Evolutionary conservation across 306 rosid species (phyloP).

Genomic region (Glycine latifolia): DNA sequence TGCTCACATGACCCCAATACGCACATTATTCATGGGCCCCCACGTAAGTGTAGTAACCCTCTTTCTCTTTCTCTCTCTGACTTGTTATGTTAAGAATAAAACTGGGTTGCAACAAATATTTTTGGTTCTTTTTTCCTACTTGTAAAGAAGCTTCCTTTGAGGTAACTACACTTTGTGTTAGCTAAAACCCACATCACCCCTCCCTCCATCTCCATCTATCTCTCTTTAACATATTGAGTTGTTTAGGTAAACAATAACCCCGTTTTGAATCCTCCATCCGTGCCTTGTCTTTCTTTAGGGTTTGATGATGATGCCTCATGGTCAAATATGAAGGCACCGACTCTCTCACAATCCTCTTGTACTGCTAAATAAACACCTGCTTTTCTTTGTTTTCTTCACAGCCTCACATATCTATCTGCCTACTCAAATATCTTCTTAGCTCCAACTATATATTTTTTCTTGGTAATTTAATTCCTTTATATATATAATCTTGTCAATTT

Average conservation of each 20-base stretch:
- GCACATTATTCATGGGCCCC: slow-evolving; percentile 73
- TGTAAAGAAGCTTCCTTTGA: slow-evolving; percentile 55
- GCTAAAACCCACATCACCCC: slow-evolving; percentile 49
- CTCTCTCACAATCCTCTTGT: slow-evolving; percentile 43
- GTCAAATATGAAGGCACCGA: slow-evolving; percentile 78
- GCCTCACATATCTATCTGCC: slow-evolving; percentile 54
- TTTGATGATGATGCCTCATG: slow-evolving; percentile 38
- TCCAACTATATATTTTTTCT: slow-evolving; percentile 4
- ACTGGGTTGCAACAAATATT: slow-evolving; percentile 47
- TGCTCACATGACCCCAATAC: slow-evolving; percentile 72
- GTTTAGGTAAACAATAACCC: slow-evolving; percentile 60
- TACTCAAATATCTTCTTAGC: slow-evolving; percentile 38
- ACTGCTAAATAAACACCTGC: slow-evolving; percentile 35
- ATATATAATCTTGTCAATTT: neutral
- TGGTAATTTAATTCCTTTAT: slow-evolving; percentile 40
- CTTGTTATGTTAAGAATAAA: slow-evolving; percentile 44
- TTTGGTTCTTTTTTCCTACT: slow-evolving; percentile 42
- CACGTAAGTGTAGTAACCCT: slow-evolving; percentile 58
- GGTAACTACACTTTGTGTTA: slow-evolving; percentile 48
- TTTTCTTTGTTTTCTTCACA: slow-evolving; percentile 41
- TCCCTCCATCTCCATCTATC: neutral
- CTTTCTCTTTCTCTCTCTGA: slow-evolving; percentile 35
- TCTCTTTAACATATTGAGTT: slow-evolving; percentile 4
- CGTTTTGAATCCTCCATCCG: slow-evolving; percentile 36
- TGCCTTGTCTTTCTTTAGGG: slow-evolving; percentile 60